phyloP scores from a whole-genome alignment of 2,329 filamentous ascomycete genomes.

The Metarhizium brunneum region DNA sequence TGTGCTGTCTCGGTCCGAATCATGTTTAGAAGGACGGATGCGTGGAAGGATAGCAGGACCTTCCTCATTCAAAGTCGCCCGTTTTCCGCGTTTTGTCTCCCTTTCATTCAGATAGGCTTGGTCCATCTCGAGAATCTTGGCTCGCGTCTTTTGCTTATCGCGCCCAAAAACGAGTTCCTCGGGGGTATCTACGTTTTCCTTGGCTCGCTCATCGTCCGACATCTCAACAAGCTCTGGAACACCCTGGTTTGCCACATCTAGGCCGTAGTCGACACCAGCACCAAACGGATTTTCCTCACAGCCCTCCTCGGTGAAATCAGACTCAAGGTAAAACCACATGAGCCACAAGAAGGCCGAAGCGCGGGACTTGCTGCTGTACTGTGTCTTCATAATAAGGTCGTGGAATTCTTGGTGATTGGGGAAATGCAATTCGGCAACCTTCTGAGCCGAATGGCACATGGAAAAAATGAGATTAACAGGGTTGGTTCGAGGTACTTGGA shows the following conservation, averaged over 20 bases:
- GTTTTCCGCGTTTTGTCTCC: constrained; percentile 47
- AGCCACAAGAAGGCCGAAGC: constrained; percentile 90
- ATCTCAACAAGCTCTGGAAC: constrained; percentile 59
- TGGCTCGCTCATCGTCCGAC: constrained; percentile 52
- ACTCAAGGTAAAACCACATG: constrained; percentile 99
- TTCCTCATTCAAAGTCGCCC: constrained; percentile 36
- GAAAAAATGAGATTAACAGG: constrained; percentile 97
- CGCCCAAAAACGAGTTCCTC: constrained; percentile 63
- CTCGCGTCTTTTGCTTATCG: constrained; percentile 64
- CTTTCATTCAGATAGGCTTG: constrained; percentile 57
- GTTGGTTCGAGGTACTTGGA: constrained; percentile 66
- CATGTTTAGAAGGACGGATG: constrained; percentile 54
- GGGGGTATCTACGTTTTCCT: constrained; percentile 66
- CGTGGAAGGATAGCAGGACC: constrained; percentile 51
- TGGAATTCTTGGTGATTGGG: constrained; percentile 81
- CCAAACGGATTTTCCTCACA: constrained; percentile 90
- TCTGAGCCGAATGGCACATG: constrained; percentile 79
- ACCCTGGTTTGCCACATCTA: constrained; percentile 57
- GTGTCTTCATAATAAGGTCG: constrained; percentile 87
- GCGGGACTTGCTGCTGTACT: constrained; percentile 71
- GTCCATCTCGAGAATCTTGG: constrained; percentile 66
- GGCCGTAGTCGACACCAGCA: constrained; percentile 53
- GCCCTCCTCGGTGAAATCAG: constrained; percentile 82
- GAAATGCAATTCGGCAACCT: constrained; percentile 90
- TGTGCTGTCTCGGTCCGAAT: constrained; percentile 36